A percentile compares a stretch with the other conserved stretches of the same genome.
These are phyloP conservation scores for Thozetella sp. DNA, from an alignment of 495 filamentous ascomycete species.

Conservation along the genomic window DNA sequence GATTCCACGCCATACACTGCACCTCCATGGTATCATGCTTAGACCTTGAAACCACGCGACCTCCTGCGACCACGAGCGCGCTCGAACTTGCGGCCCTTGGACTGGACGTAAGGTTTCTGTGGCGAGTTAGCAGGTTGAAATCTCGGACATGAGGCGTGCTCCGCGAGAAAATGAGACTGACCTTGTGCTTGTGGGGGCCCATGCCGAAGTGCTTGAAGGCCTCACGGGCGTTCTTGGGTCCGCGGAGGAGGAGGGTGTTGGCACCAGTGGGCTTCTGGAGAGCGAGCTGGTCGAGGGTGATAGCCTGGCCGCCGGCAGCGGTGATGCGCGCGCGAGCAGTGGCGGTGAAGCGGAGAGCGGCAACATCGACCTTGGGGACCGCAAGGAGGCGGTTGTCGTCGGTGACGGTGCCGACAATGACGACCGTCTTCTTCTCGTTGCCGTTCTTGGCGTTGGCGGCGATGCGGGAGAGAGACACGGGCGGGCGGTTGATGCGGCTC, in stretches of 20 bases:
- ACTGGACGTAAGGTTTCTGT: slow-evolving; percentile 92
- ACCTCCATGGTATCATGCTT: slow-evolving; percentile 40
- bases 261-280: slow-evolving; percentile 88
- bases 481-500: slow-evolving; percentile 96
- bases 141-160: not conserved
- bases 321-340: slow-evolving; percentile 91
- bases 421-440: slow-evolving; percentile 85
- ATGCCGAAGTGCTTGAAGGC: slow-evolving; percentile 99
- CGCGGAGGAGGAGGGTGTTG: slow-evolving; percentile 93
- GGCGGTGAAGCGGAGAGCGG: slow-evolving; percentile 92
- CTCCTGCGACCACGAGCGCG: slow-evolving; percentile 94
- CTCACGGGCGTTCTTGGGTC: slow-evolving; percentile 96
- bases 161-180: slow-evolving; percentile 40
- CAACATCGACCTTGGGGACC: slow-evolving; percentile 88
- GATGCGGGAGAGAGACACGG: slow-evolving; percentile 90
- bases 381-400: slow-evolving; percentile 92
- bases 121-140: slow-evolving; percentile 29
- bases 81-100: slow-evolving; percentile 99
- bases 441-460: slow-evolving; percentile 67
- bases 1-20: slow-evolving; percentile 14
- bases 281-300: slow-evolving; percentile 96
- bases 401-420: slow-evolving; percentile 90
- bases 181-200: slow-evolving; percentile 96
- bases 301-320: slow-evolving; percentile 88
- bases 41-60: slow-evolving; percentile 99